Evolutionary conservation across 306 rosid species (phyloP), one percentile per base, ranked within the genome.

Genomic region (Castanea mollissima): DNA sequence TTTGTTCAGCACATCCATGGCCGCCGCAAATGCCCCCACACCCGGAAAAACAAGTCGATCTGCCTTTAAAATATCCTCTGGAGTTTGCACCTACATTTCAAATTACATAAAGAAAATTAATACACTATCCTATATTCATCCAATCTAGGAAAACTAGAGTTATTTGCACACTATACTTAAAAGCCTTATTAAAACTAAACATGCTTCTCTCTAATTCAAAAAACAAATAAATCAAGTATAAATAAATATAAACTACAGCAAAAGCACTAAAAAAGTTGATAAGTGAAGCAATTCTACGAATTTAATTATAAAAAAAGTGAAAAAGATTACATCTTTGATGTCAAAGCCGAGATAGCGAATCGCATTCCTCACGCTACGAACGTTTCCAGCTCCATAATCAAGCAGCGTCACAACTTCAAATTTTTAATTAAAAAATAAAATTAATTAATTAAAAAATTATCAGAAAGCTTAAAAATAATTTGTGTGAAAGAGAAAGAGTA

Each of bases 371-470:
- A 93, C 86, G 77, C 99, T 93, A 69, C 97, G 92, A 75, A 95
- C 98, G 77, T 93, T 95, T 62, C 98, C 99, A 82, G 98, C 98
- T 60, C 98, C 98, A 74, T 93, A 93, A 74, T 95, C 98, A 68
- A 95, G 97, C 73, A 95, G 75, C 78, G 99, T 95, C 75, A 95
- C 99, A 56, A 85, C 99, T 92, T 77, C 44, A 83, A 29, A 25
- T 55, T 41, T 32, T 57, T 11, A 60, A 65, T 2, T n/a, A 19
- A 5, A 77, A 69, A 15, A 49, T 19, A 78, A 62, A 2, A 15
- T 0, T 23, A 69, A 46, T 38, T 15, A 46, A 16, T 56, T 2
- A 71, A 20, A 73, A 19, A 71, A 54, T 34, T 29, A 63, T 12
- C 2, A 65, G 20, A 56, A 4, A 18, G 4, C 2, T 65, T 35